phyloP scores from a whole-genome alignment of 2,329 filamentous ascomycete species.

The Curvularia hawaiiensis region DNA sequence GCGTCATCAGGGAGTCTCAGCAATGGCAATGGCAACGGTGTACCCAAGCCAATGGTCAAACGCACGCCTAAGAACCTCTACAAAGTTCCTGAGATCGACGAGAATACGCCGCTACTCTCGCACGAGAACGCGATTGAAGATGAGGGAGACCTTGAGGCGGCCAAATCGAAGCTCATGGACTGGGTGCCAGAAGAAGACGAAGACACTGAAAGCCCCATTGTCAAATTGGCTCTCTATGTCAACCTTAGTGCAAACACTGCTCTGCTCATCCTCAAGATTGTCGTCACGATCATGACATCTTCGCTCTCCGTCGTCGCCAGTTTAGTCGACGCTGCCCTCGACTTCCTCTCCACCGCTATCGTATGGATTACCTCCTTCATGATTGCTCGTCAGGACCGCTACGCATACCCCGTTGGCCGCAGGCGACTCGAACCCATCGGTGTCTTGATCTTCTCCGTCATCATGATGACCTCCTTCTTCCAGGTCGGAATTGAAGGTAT shows the following conservation, averaged over 20 bases:
- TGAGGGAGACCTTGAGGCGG: constrained; percentile 48
- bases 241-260: constrained; percentile 80
- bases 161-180: constrained; percentile 65
- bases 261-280: constrained; percentile 76
- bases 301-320: constrained; percentile 82
- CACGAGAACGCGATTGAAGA: constrained; percentile 49
- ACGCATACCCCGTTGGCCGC: constrained; percentile 79
- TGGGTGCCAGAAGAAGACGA: constrained; percentile 72
- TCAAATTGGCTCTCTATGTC: constrained; percentile 86
- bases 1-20: constrained; percentile 19
- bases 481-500: constrained; percentile 77
- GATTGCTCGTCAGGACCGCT: constrained; percentile 74
- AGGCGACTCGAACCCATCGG: constrained; percentile 78
- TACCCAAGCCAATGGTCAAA: constrained; percentile 41
- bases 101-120: constrained; percentile 67
- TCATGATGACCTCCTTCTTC: constrained; percentile 85
- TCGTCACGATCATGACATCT: constrained; percentile 76
- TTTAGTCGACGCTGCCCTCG: constrained; percentile 78
- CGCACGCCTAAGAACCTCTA: constrained; percentile 84
- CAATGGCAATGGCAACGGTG: constrained; percentile 38
- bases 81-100: constrained; percentile 64
- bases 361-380: constrained; percentile 79
- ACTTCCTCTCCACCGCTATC: constrained; percentile 81
- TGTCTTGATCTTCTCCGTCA: constrained; percentile 78
- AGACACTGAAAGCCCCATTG: constrained; percentile 74